These are phyloP conservation scores for Diplotaxis tenuifolia DNA, from an alignment of 345 rosid genomes.

Conservation along the genomic window DNA sequence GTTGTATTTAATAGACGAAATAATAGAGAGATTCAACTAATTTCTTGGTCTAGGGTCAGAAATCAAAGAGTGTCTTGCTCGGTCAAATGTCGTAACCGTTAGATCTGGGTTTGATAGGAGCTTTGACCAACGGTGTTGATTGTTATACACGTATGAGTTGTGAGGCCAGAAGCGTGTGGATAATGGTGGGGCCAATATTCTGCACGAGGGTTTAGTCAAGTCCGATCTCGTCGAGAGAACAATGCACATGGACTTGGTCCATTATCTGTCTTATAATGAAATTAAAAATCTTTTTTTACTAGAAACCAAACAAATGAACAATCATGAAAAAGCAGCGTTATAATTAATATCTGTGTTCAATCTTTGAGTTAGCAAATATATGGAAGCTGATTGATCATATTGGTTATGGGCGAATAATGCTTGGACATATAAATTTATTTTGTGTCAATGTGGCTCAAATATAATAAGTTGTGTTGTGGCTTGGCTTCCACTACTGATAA, in stretches of 20 bases:
- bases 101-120: conserved; percentile 16
- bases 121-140: conserved; percentile 26
- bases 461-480: conserved; percentile 31
- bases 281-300: neutral
- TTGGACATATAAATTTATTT: neutral
- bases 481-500: conserved; percentile 35
- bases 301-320: conserved; percentile 1
- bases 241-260: conserved; percentile 34
- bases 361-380: conserved; percentile 16
- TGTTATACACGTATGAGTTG: conserved; percentile 29
- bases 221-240: conserved; percentile 20
- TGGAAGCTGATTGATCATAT: neutral
- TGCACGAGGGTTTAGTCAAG: conserved; percentile 25
- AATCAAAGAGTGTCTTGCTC: conserved; percentile 13
- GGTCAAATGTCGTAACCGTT: conserved; percentile 33
- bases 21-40: conserved; percentile 19
- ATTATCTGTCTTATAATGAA: conserved; percentile 4
- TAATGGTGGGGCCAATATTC: conserved; percentile 13
- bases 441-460: neutral
- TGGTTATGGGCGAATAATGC: neutral
- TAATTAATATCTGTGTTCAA: neutral
- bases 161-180: conserved; percentile 33
- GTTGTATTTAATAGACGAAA: neutral
- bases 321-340: conserved; percentile 22
- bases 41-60: conserved; percentile 44